phyloP scores from a whole-genome alignment of 139 green algal species.

The Pseudopediastrum boryanum region DNA sequence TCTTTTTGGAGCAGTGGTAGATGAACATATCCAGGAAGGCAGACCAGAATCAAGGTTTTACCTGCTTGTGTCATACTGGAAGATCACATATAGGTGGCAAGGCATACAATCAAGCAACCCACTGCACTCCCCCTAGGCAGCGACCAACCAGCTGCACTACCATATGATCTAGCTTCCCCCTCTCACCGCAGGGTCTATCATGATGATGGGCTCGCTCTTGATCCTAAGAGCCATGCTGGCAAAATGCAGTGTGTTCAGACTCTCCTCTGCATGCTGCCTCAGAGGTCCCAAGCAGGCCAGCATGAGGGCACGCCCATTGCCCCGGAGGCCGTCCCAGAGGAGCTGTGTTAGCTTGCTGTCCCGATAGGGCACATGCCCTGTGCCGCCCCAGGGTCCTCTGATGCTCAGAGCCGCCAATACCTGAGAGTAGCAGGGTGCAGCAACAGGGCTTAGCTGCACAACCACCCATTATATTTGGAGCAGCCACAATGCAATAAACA shows the following conservation, averaged over 20 bases:
- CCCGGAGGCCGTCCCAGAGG: slow-evolving; percentile 92
- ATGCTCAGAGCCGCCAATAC: slow-evolving; percentile 55
- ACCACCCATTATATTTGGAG: no score
- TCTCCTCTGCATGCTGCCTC: slow-evolving; percentile 73
- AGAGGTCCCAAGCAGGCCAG: slow-evolving; percentile 73
- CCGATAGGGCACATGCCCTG: slow-evolving; percentile 84
- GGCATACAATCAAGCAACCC: not conserved
- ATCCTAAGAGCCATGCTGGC: slow-evolving; percentile 90
- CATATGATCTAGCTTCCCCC: not conserved
- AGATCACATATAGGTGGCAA: not conserved
- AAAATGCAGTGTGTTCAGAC: slow-evolving; percentile 92
- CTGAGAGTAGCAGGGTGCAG: slow-evolving; percentile 26
- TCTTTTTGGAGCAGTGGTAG: not conserved
- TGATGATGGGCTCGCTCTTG: slow-evolving; percentile 47
- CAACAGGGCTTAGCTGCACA: no score
- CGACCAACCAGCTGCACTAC: not conserved
- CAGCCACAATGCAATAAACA: no score
- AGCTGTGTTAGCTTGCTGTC: slow-evolving; percentile 98
- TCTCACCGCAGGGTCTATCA: slow-evolving; percentile 37
- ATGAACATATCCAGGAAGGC: not conserved
- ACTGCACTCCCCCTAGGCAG: not conserved
- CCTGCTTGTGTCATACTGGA: no score
- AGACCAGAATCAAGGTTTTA: no score
- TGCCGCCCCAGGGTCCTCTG: slow-evolving; percentile 4
- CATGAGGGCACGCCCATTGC: slow-evolving; percentile 69